Percentiles rank a stretch among this genome's conserved stretches.
These are phyloP conservation scores for Globisporangium cylindrosporum DNA, from an alignment of 352 stramenopile species.

Conservation along the genomic window DNA sequence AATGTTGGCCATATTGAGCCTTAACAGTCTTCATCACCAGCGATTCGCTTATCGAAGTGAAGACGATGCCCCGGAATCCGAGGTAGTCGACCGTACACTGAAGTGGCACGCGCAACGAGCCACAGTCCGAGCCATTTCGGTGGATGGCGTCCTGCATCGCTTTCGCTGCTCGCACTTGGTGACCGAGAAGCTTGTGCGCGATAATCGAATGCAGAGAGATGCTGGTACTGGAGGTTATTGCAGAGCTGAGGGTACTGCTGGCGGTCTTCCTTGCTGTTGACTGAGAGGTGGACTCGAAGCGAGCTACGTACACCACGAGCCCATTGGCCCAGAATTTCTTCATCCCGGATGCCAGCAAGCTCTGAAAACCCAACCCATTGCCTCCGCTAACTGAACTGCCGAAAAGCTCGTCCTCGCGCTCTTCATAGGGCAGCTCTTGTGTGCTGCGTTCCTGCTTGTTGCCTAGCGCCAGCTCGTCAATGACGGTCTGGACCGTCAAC, in stretches of 20 bases:
- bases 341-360: slow-evolving; percentile 6
- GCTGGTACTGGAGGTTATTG: not conserved
- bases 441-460: slow-evolving; percentile 20
- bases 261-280: not conserved
- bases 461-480: slow-evolving; percentile 34
- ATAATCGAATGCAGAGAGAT: slow-evolving; percentile 12
- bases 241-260: slow-evolving; percentile 15
- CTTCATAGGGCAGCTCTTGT: not conserved
- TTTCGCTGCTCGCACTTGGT: slow-evolving; percentile 50
- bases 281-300: not conserved
- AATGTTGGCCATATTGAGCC: not conserved
- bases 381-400: not conserved
- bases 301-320: slow-evolving; percentile 35
- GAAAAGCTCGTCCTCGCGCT: not conserved
- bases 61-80: slow-evolving; percentile 46
- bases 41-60: slow-evolving; percentile 24
- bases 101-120: slow-evolving; percentile 33
- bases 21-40: not conserved
- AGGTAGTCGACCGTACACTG: slow-evolving; percentile 64
- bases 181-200: slow-evolving; percentile 32
- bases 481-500: slow-evolving; percentile 24
- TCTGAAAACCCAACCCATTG: not conserved
- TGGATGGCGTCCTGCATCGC: slow-evolving; percentile 31
- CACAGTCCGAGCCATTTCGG: not conserved
- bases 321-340: slow-evolving; percentile 32